These are phyloP conservation scores for Sedum album DNA, from an alignment of 164 flowering plant species.

Conservation along the genomic window DNA sequence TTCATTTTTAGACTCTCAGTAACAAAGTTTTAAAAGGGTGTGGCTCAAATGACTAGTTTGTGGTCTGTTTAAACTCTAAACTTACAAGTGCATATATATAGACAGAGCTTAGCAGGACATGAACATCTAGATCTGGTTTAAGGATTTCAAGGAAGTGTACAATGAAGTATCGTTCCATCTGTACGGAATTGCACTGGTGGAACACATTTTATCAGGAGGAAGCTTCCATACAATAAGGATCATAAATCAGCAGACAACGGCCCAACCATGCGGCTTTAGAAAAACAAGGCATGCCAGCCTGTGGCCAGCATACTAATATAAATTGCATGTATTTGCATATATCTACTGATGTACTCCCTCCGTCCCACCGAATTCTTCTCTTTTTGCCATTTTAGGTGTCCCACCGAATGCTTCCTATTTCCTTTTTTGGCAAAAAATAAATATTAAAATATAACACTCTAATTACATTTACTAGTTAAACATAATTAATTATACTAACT, in stretches of 20 bases:
- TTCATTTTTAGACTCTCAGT: not conserved
- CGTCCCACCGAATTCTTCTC: too few relatives aligned
- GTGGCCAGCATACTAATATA: not conserved
- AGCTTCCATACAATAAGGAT: constrained; percentile 10
- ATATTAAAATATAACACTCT: too few relatives aligned
- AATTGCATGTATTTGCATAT: not conserved
- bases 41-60: not conserved
- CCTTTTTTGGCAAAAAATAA: too few relatives aligned
- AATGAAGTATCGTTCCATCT: constrained; percentile 17
- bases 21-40: not conserved
- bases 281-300: not conserved
- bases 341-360: not conserved
- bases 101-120: not conserved
- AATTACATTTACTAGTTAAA: too few relatives aligned
- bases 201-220: constrained; percentile 13
- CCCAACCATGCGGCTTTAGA: constrained; percentile 1
- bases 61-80: not conserved
- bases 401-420: too few relatives aligned
- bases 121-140: constrained; percentile 2
- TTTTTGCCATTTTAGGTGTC: too few relatives aligned
- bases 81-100: not conserved
- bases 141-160: constrained; percentile 11
- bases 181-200: constrained; percentile 23
- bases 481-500: too few relatives aligned
- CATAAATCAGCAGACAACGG: not conserved